Percentiles rank a stretch among this genome's conserved stretches.
Evolutionary conservation across 345 rosid genomes (phyloP).

Genomic region (Moringa oleifera): DNA sequence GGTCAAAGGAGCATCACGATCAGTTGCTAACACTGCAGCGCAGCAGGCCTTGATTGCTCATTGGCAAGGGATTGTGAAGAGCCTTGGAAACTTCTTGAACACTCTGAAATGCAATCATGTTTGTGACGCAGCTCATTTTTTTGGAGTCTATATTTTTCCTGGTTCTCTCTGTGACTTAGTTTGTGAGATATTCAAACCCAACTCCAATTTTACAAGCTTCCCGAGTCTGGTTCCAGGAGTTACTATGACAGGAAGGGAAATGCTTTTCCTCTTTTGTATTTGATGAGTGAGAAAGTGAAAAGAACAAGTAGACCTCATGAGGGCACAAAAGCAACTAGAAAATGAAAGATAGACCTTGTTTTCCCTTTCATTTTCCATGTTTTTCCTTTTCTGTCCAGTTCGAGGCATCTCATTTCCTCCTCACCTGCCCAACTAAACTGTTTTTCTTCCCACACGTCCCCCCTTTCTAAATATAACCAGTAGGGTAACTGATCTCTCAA

Average conservation of each 20-base stretch:
- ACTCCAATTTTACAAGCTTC: neutral
- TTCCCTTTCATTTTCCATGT: neutral
- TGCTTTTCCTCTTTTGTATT: neutral
- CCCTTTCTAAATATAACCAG: neutral
- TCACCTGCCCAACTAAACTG: neutral
- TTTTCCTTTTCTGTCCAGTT: neutral
- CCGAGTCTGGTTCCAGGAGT: neutral
- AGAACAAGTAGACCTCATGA: too few species aligned
- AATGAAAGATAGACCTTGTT: neutral
- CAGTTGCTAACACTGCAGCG: constrained; percentile 69
- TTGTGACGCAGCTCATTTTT: constrained; percentile 15
- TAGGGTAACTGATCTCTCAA: neutral
- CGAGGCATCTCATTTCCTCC: neutral
- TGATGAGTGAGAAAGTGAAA: neutral
- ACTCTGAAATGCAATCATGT: constrained; percentile 76
- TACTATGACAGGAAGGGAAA: neutral
- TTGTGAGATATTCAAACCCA: neutral
- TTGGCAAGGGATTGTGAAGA: constrained; percentile 96
- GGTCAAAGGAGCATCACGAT: constrained; percentile 84
- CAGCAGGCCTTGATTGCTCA: constrained; percentile 92
- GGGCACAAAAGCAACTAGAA: neutral
- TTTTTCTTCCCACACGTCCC: neutral
- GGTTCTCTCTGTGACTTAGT: neutral
- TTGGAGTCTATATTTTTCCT: neutral
- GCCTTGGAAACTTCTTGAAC: constrained; percentile 81